Percentiles rank a stretch among this genome's conserved stretches.
phyloP scores from a whole-genome alignment of 495 filamentous ascomycete genomes.

The Trichoderma asperelloides region DNA sequence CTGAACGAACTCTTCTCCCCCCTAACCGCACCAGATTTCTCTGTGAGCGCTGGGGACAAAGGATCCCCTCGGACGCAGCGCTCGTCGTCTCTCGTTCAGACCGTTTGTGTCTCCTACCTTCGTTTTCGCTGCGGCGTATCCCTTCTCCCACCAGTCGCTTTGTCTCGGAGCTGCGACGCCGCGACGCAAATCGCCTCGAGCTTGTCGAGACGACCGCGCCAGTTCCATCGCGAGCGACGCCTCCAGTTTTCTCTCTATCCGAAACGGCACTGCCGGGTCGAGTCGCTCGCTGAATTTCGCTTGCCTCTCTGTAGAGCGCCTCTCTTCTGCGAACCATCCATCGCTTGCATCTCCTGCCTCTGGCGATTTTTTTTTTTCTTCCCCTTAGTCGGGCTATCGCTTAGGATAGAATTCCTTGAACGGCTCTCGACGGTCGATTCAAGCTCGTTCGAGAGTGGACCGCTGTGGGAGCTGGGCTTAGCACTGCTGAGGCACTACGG shows the following conservation, averaged over 20 bases:
- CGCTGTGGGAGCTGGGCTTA: not conserved
- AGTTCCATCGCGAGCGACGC: not conserved
- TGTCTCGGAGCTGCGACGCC: not conserved
- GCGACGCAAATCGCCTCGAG: not conserved
- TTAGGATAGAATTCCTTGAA: not conserved
- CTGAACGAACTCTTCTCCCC: not conserved
- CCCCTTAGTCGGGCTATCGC: not conserved
- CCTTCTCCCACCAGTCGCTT: not conserved
- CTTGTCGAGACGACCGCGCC: not conserved
- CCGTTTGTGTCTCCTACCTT: not conserved
- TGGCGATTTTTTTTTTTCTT: not conserved
- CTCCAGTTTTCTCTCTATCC: slow-evolving; percentile 4
- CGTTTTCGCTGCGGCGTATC: not conserved
- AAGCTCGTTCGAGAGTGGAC: not conserved
- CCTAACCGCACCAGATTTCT: not conserved
- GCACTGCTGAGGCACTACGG: not conserved
- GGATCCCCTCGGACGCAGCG: not conserved
- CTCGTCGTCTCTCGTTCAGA: slow-evolving; percentile 7
- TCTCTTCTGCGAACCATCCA: not conserved
- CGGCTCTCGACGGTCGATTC: not conserved
- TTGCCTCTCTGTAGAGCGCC: not conserved
- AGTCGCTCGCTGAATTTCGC: slow-evolving; percentile 4
- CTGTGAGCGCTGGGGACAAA: slow-evolving; percentile 1
- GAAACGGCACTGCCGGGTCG: not conserved
- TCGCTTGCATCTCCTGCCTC: not conserved